Base-by-base conservation (phyloP, 2,329 filamentous ascomycete species). In the Dendrostoma leiphaemia region DNA sequence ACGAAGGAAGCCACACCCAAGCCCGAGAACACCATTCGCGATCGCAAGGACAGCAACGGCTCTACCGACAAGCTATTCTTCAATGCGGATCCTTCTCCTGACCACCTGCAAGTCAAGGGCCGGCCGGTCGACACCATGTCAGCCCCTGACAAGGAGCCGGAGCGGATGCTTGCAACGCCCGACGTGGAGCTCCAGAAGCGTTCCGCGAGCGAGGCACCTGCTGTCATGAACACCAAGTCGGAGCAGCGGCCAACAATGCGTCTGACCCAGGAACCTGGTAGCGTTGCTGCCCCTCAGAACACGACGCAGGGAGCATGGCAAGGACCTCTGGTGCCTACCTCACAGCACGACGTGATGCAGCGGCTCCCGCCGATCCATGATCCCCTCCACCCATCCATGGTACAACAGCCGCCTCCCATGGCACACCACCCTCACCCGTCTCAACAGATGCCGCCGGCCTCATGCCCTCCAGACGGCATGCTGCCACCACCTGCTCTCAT, bases 51-150 rank as follows among this genome's bases (percentile, higher is more conserved):
- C 15, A 40, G 19, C 29, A 43, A 40, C 10, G 41, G 38, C 10
- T 51, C 46, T n/a, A 37, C 24, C 8, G 47, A 51, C 26, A 48
- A 57, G 12, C 46, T 54, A 10, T 44, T 50, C 35, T 43, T 51
- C 13, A 47, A 44, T 15, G 31, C 43, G 9, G 40, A 47, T 6
- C 40, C 47, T 12, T 23, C 44, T 5, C 47, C 46, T 21, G 46
- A 50, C 15, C 41, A 38, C 17, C 24, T 57, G 12, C 46, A 50
- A 21, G 34, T 26, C 35, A 41, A 44, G 13, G 23, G 32, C 7
- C 41, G 54, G 23, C 51, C 53, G 21, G 34, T 49, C 10, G 54
- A 51, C 5, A n/a, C 26, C 24, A 35, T 49, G 15, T 54, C 54
- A 29, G 48, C 54, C 7, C 54, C 54, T 47, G 51, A 28, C 15